Base-by-base conservation (phyloP, 371 early-diverging fungal species). In the Mucor saturninus region DNA sequence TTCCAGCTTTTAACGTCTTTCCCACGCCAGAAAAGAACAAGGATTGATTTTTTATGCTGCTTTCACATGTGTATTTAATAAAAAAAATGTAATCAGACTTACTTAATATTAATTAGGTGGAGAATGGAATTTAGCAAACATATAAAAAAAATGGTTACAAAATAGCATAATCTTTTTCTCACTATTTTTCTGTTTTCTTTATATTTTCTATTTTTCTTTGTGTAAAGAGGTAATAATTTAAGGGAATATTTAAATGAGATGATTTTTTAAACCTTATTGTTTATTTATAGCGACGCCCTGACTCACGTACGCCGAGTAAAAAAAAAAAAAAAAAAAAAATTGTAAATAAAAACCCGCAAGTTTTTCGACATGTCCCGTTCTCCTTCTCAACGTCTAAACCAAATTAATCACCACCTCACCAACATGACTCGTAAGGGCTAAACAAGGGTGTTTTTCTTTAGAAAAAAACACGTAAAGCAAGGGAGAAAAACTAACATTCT, bases 301-400 rank as follows among this genome's bases (percentile, higher is more conserved):
- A 21, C 46, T 21, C 46, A 21, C n/a, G 21, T 46, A 46, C 46
- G 46, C 46, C 46, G 46, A 46, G 21, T 46, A 42, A 13, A 56
- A 45, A 45, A 45, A 45, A 26, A 56, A 54, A 54, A 49, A 49
- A 49, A 53, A 53, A 53, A 35, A 11, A 53, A 9, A 52, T 14
- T 32, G 30, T 6, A 39, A 28, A 56, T 45, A 45, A 65, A 65
- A 64, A 64, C 59, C 59, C 59, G 64, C 57, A 40, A 53, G 38
- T 51, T 61, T 61, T 61, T 54, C 32, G 38, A 30, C 32, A 67
- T 67, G 68, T 46, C 64, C 42, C 49, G 54, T 43, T 54, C 59
- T 32, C 49, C 69, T 65, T 65, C 62, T 50, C 57, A 65, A 57
- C 69, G 69, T 53, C 49, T 69, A 49, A 58, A 65, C 31, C 69